Evolutionary conservation across 164 flowering plant species (phyloP), one percentile per base, ranked within the genome.

Genomic region (Litsea cubeba): DNA sequence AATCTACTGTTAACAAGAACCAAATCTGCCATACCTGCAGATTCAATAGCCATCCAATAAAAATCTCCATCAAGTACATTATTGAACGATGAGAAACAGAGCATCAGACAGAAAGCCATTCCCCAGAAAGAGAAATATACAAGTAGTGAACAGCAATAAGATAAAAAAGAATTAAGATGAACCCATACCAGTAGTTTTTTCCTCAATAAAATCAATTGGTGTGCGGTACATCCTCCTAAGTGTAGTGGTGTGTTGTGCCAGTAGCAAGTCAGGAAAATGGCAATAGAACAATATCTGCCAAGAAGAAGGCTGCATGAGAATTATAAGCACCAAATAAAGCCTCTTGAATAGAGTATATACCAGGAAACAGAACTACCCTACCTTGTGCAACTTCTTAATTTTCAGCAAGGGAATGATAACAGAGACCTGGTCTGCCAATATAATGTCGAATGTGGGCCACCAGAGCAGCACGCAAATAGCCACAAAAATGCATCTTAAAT

Each of bases 401-500:
- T 88, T 93, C 82, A 95, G 64, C 70, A 91, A 62, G 64, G 97
- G 98, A 83, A 95, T 76, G 76, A 93, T 87, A 73, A 86, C 89
- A 28, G 99, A 95, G 64, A 95, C 99, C 76, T 95, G 99, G 85
- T 95, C 98, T 49, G 86, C 96, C 62, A 95, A 76, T 77, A 93
- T 76, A 69, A 90, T 85, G 73, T 95, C 97, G 76, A 91, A 95
- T 17, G 93, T 85, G 66, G 91, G 85, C 93, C 89, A 88, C 81
- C 83, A 58, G 72, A 95, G 78, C 69, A 95, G 85, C 81, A 91
- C 79, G 71, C 96, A 91, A 8, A 95, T 84, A 65, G 98, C 93
- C 79, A 93, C 97, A 79, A 86, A 91, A 32, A 95, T 85, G 82
- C 99, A 95, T 73, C 98, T 83, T 60, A 95, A 49, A 79, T 93